A percentile compares a stretch with the other conserved stretches of the same genome.
These are phyloP conservation scores for Capronia epimyces DNA, from an alignment of 2,329 filamentous ascomycete genomes.

Conservation along the genomic window DNA sequence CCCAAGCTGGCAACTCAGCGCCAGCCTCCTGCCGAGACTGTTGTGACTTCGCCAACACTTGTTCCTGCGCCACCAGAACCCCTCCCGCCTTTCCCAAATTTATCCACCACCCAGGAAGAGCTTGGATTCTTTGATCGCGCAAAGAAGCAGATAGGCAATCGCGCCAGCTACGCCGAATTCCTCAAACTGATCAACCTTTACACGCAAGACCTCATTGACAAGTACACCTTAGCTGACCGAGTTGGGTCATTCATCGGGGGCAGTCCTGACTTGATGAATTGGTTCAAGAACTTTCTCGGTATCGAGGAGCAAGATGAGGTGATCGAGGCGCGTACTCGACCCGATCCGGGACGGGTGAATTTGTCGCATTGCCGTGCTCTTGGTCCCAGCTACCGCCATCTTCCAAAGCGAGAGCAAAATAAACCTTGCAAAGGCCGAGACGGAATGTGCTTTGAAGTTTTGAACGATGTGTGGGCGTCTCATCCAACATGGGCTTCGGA, in stretches of 20 bases:
- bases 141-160: constrained; percentile 92
- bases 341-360: constrained; percentile 76
- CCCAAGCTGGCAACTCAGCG: constrained; percentile 22
- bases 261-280: constrained; percentile 81
- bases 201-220: constrained; percentile 86
- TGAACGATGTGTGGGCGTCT: constrained; percentile 98
- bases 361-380: constrained; percentile 93
- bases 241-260: constrained; percentile 79
- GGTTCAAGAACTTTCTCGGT: constrained; percentile 78
- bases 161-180: constrained; percentile 90
- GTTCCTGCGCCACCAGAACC: constrained; percentile 85
- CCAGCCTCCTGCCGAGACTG: constrained; percentile 48
- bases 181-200: constrained; percentile 95
- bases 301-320: constrained; percentile 71
- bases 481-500: constrained; percentile 99
- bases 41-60: constrained; percentile 68
- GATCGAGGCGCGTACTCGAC: constrained; percentile 70
- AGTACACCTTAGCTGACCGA: constrained; percentile 73
- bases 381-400: constrained; percentile 86
- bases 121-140: constrained; percentile 91
- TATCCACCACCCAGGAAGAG: constrained; percentile 75
- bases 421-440: constrained; percentile 92
- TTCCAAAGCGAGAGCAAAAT: constrained; percentile 84
- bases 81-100: constrained; percentile 66
- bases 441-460: constrained; percentile 83